Evolutionary conservation across 306 rosid genomes (phyloP).

Genomic region (Quercus ilex): DNA sequence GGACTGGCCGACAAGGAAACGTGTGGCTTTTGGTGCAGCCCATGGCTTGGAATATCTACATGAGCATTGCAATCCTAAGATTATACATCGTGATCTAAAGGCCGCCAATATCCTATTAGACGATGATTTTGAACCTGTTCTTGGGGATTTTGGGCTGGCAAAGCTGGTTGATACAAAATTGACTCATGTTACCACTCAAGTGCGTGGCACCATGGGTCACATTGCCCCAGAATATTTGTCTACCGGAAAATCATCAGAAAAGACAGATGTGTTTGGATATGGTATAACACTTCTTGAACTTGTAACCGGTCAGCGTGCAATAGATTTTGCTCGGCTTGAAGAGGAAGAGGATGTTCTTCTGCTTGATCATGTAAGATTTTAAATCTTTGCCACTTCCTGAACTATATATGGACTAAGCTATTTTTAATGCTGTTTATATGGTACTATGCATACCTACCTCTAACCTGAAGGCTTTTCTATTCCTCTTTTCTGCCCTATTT

Average conservation of each 20-base stretch:
- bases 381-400: not conserved
- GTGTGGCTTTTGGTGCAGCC: conserved; percentile 53
- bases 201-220: conserved; percentile 97
- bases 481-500: too few species aligned
- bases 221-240: conserved; percentile 94
- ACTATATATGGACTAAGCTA: not conserved
- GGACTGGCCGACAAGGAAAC: conserved; percentile 56
- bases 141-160: conserved; percentile 91
- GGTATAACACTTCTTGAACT: conserved; percentile 95
- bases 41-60: conserved; percentile 84
- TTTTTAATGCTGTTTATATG: not conserved
- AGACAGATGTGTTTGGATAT: conserved; percentile 90
- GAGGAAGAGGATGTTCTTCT: conserved; percentile 95
- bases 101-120: conserved; percentile 91
- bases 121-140: conserved; percentile 82
- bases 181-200: conserved; percentile 95
- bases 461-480: too few species aligned
- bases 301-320: conserved; percentile 86
- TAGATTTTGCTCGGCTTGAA: conserved; percentile 79
- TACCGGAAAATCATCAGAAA: conserved; percentile 88
- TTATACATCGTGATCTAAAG: conserved; percentile 90
- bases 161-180: conserved; percentile 66
- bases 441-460: too few species aligned
- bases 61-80: conserved; percentile 86
- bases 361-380: conserved; percentile 74